Conservation (phyloP, 2,329 filamentous ascomycete species). For the Chaetoscypha palmicola region DNA sequence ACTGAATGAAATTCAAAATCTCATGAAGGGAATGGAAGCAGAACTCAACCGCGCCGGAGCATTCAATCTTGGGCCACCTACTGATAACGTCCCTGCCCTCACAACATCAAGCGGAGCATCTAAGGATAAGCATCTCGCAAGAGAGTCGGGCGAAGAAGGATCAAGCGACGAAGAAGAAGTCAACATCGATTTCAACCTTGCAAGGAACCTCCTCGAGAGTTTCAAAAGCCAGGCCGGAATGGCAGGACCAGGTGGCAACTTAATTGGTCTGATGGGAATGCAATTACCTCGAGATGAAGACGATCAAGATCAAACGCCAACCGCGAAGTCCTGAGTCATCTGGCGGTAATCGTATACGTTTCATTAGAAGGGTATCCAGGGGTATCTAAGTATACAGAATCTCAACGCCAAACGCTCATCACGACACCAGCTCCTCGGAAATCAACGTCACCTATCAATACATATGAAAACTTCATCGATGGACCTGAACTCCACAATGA, state of each 20-base stretch:
- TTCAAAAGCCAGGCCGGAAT: slow-evolving; percentile 86
- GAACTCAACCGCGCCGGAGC: slow-evolving; percentile 66
- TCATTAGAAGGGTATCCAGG: too few species aligned
- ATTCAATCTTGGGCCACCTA: slow-evolving; percentile 44
- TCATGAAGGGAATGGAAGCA: slow-evolving; percentile 63
- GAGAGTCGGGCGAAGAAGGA: slow-evolving; percentile 32
- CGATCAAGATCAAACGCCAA: not conserved
- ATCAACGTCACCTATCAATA: too few species aligned
- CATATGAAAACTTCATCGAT: too few species aligned
- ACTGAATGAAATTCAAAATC: slow-evolving; percentile 53
- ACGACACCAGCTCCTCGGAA: too few species aligned
- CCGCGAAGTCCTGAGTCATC: too few species aligned
- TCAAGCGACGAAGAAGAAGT: slow-evolving; percentile 55
- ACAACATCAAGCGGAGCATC: slow-evolving; percentile 18
- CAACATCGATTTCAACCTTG: slow-evolving; percentile 78
- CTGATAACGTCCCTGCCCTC: slow-evolving; percentile 29
- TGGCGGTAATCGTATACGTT: too few species aligned
- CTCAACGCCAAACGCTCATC: too few species aligned
- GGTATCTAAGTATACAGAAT: too few species aligned
- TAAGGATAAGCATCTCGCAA: slow-evolving; percentile 16
- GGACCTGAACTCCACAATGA: not conserved
- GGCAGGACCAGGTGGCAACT: slow-evolving; percentile 78
- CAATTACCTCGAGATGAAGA: slow-evolving; percentile 73
- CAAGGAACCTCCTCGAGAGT: slow-evolving; percentile 83
- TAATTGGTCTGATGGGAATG: slow-evolving; percentile 81